phyloP scores from a whole-genome alignment of 345 rosid genomes.

The Eucalyptus decipiens region DNA sequence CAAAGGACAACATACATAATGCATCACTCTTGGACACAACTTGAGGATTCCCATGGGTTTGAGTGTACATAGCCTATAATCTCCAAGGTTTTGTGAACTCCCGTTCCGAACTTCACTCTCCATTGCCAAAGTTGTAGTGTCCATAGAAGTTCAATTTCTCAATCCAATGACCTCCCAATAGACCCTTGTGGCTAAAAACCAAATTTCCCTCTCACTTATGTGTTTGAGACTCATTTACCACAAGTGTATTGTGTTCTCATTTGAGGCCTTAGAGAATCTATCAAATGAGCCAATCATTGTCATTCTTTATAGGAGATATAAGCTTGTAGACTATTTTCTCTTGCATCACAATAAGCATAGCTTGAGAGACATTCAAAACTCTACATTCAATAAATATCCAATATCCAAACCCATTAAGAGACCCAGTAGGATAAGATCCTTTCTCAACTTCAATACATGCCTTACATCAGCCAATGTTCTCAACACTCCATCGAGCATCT shows the following conservation, averaged over 20 bases:
- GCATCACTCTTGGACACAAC: not conserved
- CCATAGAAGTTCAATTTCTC: not conserved
- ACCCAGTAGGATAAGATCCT: not conserved
- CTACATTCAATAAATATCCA: not conserved
- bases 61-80: not conserved
- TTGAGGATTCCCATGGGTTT: not conserved
- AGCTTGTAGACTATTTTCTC: not conserved
- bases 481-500: not conserved
- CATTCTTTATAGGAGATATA: not conserved
- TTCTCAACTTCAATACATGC: not conserved
- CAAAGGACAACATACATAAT: not conserved
- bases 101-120: rapidly evolving
- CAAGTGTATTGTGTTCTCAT: not conserved
- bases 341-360: not conserved
- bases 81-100: not conserved
- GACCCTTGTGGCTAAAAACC: not conserved
- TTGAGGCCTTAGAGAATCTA: not conserved
- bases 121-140: not conserved
- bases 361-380: not conserved
- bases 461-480: not conserved
- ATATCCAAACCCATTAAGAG: not conserved
- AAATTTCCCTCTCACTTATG: not conserved
- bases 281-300: not conserved
- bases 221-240: not conserved
- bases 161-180: not conserved